Conservation (phyloP, 805 yeast species). For the Metschnikowia gelsemii region DNA sequence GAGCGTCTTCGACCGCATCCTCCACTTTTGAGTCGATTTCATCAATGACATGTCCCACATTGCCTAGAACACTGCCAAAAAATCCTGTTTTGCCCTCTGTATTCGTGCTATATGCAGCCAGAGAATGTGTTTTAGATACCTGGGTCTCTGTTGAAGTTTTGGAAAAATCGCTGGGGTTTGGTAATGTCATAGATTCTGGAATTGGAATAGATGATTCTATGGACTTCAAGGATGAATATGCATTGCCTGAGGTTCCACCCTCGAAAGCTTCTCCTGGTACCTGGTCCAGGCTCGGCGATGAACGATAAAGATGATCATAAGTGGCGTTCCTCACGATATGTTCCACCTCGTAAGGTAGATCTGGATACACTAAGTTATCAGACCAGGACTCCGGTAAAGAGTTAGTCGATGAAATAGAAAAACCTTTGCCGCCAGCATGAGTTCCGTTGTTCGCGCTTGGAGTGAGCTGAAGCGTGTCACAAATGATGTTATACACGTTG, state of each 20-base stretch:
- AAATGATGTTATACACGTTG: slow-evolving; percentile 71
- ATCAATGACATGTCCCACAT: slow-evolving; percentile 19
- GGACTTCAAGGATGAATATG: background rate
- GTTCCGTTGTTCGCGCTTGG: slow-evolving; percentile 67
- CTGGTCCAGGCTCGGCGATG: background rate
- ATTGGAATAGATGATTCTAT: background rate
- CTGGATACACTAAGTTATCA: slow-evolving; percentile 50
- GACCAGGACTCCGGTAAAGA: slow-evolving; percentile 45
- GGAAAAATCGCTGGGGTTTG: slow-evolving; percentile 1
- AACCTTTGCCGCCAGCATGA: slow-evolving; percentile 4
- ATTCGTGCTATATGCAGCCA: background rate
- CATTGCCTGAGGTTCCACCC: background rate
- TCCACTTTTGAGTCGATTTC: slow-evolving; percentile 18
- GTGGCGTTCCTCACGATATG: slow-evolving; percentile 50
- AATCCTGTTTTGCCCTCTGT: slow-evolving; percentile 1
- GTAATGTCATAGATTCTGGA: background rate
- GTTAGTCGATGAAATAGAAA: slow-evolving; percentile 26
- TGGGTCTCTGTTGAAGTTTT: background rate
- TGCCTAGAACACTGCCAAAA: slow-evolving; percentile 20
- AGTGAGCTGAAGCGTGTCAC: slow-evolving; percentile 53
- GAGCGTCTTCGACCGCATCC: slow-evolving; percentile 17
- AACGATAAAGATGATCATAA: slow-evolving; percentile 46
- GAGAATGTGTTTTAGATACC: background rate
- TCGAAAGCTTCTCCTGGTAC: background rate
- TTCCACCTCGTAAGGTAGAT: slow-evolving; percentile 46